Evolutionary conservation across 2,329 filamentous ascomycete species (phyloP), one percentile per base, ranked within the genome.

Genomic region (Cryphonectria japonica): DNA sequence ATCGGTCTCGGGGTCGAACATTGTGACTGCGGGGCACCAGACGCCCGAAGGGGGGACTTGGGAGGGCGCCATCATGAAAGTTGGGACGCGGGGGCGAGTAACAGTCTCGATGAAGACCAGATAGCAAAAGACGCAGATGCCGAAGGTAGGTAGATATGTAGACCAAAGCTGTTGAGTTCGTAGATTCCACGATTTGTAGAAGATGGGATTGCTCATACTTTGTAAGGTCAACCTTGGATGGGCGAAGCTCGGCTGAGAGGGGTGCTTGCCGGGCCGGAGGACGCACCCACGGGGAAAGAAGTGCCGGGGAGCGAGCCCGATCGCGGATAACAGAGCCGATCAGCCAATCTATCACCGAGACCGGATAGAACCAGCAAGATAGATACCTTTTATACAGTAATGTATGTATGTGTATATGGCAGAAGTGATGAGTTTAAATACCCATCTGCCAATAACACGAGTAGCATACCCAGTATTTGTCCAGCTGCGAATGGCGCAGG

Each of bases 21-120:
- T 73, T n/a, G 79, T 80, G 6, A 80, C 76, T 43, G 79, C 77
- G 11, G 79, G 79, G 46, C 74, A 76, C 78, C 78, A 80, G 68
- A 80, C 75, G 69, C 78, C 79, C 3, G 75, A 70, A 39, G 77
- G 73, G 59, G 79, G 78, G 8, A 76, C 73, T 19, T 66, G 68
- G 16, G 73, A 67, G 67, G 64, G 54, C 8, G 70, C 70, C 72
- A 73, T 73, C 32, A 32, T 43, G 46, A 54, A 14, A 16, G 37
- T 39, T 19, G 11, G 65, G 32, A 59, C n/a, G 22, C 46, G 46
- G 16, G 29, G 41, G 13, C 3, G 16, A 50, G 46, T 11, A n/a
- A n/a, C 6, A 50, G 29, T 4, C 6, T 68, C 26, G 2, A 16
- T 7, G 22, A 22, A 26, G 5, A 6, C 29, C 32, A 46, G 29